Conservation (phyloP, 176 grass and related monocot species). For the Aegilops longissima region DNA sequence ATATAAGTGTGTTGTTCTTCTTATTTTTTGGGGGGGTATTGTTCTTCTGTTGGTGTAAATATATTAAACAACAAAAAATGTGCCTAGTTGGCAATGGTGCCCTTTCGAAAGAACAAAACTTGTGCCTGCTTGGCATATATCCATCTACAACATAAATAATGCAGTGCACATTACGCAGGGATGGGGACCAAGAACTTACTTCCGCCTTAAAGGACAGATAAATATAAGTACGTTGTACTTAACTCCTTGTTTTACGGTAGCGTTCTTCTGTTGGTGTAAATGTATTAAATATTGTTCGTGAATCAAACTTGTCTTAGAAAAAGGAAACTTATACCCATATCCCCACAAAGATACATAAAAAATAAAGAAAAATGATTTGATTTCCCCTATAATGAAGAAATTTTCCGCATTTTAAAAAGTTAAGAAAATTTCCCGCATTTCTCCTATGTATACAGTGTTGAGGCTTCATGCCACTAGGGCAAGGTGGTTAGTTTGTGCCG, state of each 20-base stretch:
- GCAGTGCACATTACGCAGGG: not conserved
- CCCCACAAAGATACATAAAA: not conserved
- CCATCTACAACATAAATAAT: not conserved
- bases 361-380: too few relatives aligned
- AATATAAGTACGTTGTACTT: not conserved
- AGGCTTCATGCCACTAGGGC: not conserved
- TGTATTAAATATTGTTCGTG: not conserved
- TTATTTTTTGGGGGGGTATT: too few relatives aligned
- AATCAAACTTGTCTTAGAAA: not conserved
- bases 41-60: not conserved
- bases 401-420: too few relatives aligned
- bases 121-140: not conserved
- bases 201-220: not conserved
- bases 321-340: not conserved
- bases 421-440: not conserved
- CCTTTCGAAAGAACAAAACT: not conserved
- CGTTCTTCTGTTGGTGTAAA: not conserved
- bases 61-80: not conserved
- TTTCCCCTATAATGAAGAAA: too few relatives aligned
- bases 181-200: not conserved
- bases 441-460: too few relatives aligned
- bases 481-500: not conserved
- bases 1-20: not conserved
- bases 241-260: not conserved
- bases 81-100: slow-evolving; percentile 1